Base-by-base conservation (phyloP, 2,329 filamentous ascomycete genomes). In the Biscogniauxia mediterranea region DNA sequence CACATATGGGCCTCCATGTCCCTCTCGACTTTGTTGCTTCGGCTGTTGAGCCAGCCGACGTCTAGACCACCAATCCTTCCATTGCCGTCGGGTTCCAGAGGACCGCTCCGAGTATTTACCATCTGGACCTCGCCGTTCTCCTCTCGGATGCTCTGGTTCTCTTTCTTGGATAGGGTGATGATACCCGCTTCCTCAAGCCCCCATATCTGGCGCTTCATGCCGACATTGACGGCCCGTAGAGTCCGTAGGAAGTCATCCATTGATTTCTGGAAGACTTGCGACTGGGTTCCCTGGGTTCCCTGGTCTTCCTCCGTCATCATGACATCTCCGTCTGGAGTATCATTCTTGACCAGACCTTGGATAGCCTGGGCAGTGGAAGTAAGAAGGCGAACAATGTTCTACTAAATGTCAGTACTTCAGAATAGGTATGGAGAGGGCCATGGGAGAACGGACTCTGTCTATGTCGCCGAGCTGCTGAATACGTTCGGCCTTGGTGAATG, bases 21-120 rank as follows among this genome's bases (percentile, higher is more conserved):
- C 69, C 88, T 85, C 60, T 91, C 91, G 21, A 96, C 90, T 64
- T 89, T 89, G 65, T 91, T 89, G 63, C 91, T 92, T 60, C 92
- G 85, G 70, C 91, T 93, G 73, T 97, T 98, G 69, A 98, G 77
- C 86, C 91, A 94, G 32, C 93, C 93, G 15, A 96, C 89, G 72
- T 97, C 93, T 57, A 97, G 80, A 26, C 78, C 79, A 9, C 84
- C 85, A 38, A 86, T 83, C 68, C 80, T 81, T 21, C 81, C 85
- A 60, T 80, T 76, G 49, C 82, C 85, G 52, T 85, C 78, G 49
- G 87, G 81, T 72, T 86, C 78, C 66, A 85, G 67, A 9, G 79
- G 79, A 13, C 77, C 73, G 52, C 74, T 75, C 9, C 70, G 65
- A 50, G 52, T 60, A 26, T 57, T 56, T 38, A 58, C 62, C 56